Evolutionary conservation across 495 filamentous ascomycete genomes (phyloP).

Genomic region (Penicillium macrosclerotiorum): DNA sequence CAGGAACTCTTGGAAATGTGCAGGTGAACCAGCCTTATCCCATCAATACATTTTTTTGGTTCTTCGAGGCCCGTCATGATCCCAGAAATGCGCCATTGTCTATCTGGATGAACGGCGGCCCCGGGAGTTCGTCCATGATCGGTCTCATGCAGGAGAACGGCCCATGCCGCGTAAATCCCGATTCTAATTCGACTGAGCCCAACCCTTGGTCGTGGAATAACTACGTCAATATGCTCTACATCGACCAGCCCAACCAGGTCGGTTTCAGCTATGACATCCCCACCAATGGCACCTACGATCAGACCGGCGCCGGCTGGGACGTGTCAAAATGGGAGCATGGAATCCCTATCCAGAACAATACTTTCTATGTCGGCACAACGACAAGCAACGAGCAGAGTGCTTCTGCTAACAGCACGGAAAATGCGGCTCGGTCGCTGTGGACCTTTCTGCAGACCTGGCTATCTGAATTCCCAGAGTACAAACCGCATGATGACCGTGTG

Average conservation of each 20-base stretch:
- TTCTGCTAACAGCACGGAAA: conserved; percentile 52
- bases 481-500: conserved; percentile 53
- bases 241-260: conserved; percentile 62
- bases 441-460: conserved; percentile 59
- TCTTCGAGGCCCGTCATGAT: conserved; percentile 44
- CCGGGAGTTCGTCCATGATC: conserved; percentile 58
- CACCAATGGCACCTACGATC: conserved; percentile 45
- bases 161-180: conserved; percentile 54
- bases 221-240: conserved; percentile 62
- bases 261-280: conserved; percentile 59
- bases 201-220: conserved; percentile 62
- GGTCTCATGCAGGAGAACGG: conserved; percentile 64
- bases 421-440: conserved; percentile 55
- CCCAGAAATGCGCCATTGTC: conserved; percentile 49
- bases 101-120: conserved; percentile 58
- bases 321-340: conserved; percentile 32
- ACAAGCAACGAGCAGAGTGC: conserved; percentile 43
- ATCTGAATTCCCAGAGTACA: conserved; percentile 53
- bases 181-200: conserved; percentile 48
- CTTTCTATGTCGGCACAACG: conserved; percentile 60
- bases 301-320: conserved; percentile 31
- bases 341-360: conserved; percentile 56
- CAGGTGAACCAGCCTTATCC: conserved; percentile 33
- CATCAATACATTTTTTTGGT: conserved; percentile 49
- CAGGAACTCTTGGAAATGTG: conserved; percentile 32